Conservation (phyloP, 2,329 filamentous ascomycete genomes). For the Aspergillus fructus region DNA sequence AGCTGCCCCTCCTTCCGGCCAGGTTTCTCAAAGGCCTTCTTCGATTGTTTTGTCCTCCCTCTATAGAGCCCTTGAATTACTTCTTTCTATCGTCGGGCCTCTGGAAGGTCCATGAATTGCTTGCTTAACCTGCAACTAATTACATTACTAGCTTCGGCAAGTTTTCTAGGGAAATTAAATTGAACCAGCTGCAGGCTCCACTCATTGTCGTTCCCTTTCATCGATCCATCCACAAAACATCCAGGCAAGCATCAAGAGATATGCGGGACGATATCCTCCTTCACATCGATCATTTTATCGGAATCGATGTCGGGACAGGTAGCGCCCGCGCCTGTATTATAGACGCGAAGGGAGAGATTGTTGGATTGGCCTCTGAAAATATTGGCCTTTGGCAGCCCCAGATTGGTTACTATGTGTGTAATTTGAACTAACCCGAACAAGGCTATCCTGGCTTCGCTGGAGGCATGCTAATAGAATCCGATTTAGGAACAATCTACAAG, state of each 20-base stretch:
- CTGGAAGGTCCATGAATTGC: background rate
- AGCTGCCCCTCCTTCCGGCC: background rate
- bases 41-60: background rate
- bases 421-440: background rate
- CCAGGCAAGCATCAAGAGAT: constrained; percentile 41
- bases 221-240: constrained; percentile 32
- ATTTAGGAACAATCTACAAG: constrained; percentile 90
- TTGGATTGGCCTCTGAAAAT: constrained; percentile 67
- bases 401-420: constrained; percentile 68
- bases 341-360: constrained; percentile 85
- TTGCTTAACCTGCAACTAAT: background rate
- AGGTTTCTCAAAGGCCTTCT: background rate
- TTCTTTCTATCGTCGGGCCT: background rate
- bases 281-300: constrained; percentile 66
- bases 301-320: constrained; percentile 94
- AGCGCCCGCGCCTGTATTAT: constrained; percentile 96
- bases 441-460: background rate
- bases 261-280: constrained; percentile 58
- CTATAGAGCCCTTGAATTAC: background rate
- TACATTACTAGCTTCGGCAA: background rate
- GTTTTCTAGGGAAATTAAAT: background rate
- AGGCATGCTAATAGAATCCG: background rate
- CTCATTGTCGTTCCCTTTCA: constrained; percentile 27
- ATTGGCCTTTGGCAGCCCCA: constrained; percentile 80
- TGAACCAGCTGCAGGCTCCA: background rate